Conservation (phyloP, 768 basidiomycete genomes). For the Melanogaster broomeanus region DNA sequence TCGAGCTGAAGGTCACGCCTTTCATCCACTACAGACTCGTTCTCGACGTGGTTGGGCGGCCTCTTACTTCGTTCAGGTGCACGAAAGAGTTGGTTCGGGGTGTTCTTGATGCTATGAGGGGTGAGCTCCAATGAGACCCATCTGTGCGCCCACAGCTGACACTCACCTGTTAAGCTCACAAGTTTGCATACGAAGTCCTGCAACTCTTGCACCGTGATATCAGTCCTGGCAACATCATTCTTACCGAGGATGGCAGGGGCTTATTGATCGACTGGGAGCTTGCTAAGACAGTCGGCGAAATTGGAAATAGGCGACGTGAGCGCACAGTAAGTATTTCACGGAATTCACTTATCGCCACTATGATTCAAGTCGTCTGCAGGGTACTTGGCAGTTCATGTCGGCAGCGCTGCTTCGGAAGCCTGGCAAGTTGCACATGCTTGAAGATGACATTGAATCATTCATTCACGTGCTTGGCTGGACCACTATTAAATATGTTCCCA, state of each 20-base stretch:
- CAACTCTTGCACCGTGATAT: constrained; percentile 25
- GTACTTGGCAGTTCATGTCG: constrained; percentile 36
- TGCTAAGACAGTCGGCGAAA: not conserved
- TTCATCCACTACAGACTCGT: constrained; percentile 1
- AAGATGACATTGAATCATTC: constrained; percentile 35
- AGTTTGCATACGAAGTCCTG: constrained; percentile 13
- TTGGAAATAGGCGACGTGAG: not conserved
- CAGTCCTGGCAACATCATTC: constrained; percentile 23
- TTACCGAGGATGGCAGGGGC: constrained; percentile 7
- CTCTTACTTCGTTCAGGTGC: not conserved
- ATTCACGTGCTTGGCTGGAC: constrained; percentile 16
- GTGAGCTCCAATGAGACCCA: not conserved
- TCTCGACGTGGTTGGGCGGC: not conserved
- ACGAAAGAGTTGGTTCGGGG: not conserved
- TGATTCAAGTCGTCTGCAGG: constrained; percentile 11
- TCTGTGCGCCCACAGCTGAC: not conserved
- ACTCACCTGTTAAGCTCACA: constrained; percentile 11
- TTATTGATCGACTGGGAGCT: constrained; percentile 27
- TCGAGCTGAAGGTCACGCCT: not conserved
- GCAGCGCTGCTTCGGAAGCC: constrained; percentile 13
- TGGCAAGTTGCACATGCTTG: constrained; percentile 17
- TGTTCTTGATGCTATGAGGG: not conserved
- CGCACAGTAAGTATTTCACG: not conserved
- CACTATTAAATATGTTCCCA: constrained; percentile 8
- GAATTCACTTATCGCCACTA: not conserved